A percentile compares a stretch with the other conserved stretches of the same genome.
Conservation (phyloP, 495 filamentous ascomycete genomes). For the Xylaria castorea region DNA sequence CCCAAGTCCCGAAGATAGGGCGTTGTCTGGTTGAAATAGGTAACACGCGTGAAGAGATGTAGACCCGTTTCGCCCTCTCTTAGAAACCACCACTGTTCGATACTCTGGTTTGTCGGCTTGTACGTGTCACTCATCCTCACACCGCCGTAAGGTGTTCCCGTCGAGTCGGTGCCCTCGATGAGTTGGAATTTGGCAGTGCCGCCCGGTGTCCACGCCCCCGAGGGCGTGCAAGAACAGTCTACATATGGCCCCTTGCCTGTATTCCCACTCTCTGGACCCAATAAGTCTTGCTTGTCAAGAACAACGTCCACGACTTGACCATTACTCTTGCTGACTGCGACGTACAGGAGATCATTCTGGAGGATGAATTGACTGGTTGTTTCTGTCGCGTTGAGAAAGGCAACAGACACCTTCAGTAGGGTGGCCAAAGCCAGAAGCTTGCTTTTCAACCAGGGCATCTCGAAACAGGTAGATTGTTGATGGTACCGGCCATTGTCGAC, state of each 20-base stretch:
- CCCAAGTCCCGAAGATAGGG: constrained; percentile 62
- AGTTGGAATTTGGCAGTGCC: constrained; percentile 52
- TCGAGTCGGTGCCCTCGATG: constrained; percentile 57
- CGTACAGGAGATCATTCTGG: constrained; percentile 55
- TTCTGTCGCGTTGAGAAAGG: constrained; percentile 40
- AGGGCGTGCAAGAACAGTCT: constrained; percentile 65
- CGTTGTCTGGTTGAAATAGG: constrained; percentile 60
- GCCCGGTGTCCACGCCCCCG: constrained; percentile 60
- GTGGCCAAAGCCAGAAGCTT: constrained; percentile 27
- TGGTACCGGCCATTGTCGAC: neutral
- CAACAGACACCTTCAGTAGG: constrained; percentile 11
- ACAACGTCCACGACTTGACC: constrained; percentile 51
- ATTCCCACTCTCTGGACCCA: constrained; percentile 53
- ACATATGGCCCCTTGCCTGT: constrained; percentile 60
- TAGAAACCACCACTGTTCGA: constrained; percentile 66
- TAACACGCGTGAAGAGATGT: constrained; percentile 60
- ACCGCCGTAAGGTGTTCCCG: constrained; percentile 55
- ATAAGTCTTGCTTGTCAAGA: constrained; percentile 58
- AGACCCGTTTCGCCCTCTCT: constrained; percentile 62
- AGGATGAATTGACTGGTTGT: constrained; percentile 41
- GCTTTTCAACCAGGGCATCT: constrained; percentile 5
- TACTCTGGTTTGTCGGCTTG: constrained; percentile 55
- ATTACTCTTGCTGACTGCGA: constrained; percentile 51
- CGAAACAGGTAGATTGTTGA: neutral
- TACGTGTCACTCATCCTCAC: constrained; percentile 61